phyloP scores from a whole-genome alignment of 2,329 filamentous ascomycete genomes.

The Beauveria varroae region DNA sequence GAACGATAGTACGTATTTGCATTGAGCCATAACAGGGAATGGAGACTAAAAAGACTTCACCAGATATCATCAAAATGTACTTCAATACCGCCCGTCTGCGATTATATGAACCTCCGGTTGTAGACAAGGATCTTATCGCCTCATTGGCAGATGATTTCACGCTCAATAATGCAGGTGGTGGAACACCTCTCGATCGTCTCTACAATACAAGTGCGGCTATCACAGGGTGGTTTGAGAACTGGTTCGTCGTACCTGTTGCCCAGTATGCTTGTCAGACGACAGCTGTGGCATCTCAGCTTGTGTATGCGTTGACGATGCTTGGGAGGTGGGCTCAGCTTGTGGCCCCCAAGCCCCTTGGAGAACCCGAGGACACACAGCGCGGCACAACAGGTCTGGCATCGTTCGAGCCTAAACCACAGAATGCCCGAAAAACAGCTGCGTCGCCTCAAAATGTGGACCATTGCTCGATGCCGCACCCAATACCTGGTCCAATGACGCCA shows the following conservation, averaged over 20 bases:
- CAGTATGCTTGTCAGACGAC: slow-evolving; percentile 41
- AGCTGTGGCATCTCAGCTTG: slow-evolving; percentile 35
- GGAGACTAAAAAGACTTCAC: neutral
- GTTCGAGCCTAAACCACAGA: slow-evolving; percentile 8
- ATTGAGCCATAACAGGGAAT: too few relatives aligned
- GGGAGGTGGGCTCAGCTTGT: slow-evolving; percentile 43
- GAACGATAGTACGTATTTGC: slow-evolving; percentile 28
- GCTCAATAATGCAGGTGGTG: slow-evolving; percentile 26
- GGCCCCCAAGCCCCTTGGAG: slow-evolving; percentile 24
- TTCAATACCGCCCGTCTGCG: slow-evolving; percentile 34
- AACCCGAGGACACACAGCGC: neutral
- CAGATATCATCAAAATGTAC: slow-evolving; percentile 33
- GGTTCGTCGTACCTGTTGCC: slow-evolving; percentile 34
- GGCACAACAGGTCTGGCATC: slow-evolving; percentile 3
- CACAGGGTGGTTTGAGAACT: slow-evolving; percentile 41
- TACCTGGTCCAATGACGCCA: neutral
- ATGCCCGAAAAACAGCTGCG: neutral
- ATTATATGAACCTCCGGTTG: slow-evolving; percentile 39
- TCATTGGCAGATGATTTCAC: slow-evolving; percentile 37
- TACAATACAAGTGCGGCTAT: slow-evolving; percentile 41
- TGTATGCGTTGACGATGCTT: slow-evolving; percentile 44
- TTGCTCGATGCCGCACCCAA: neutral
- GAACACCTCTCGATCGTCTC: slow-evolving; percentile 41
- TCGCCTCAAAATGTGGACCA: neutral
- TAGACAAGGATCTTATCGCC: slow-evolving; percentile 33